phyloP scores from a whole-genome alignment of 2,329 filamentous ascomycete species.

The Podosphaera leucotricha region DNA sequence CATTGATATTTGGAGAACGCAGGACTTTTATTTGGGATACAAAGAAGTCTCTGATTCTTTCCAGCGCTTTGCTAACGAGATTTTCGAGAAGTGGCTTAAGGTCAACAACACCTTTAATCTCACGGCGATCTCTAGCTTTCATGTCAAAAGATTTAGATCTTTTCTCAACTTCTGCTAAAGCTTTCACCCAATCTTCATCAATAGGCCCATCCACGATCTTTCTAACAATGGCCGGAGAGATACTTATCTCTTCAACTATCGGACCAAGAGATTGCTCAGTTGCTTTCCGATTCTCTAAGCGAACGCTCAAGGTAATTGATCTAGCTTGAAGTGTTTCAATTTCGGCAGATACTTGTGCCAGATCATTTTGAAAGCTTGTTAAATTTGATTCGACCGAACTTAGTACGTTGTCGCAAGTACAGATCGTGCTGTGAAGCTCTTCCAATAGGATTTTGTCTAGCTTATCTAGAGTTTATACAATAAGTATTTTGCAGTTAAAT shows the following conservation, averaged over 20 bases:
- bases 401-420: slow-evolving; percentile 77
- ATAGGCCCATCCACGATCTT: slow-evolving; percentile 76
- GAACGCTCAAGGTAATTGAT: slow-evolving; percentile 59
- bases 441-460: slow-evolving; percentile 67
- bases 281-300: slow-evolving; percentile 68
- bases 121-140: slow-evolving; percentile 33
- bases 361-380: slow-evolving; percentile 77
- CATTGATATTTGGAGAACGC: slow-evolving; percentile 86
- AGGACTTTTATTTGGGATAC: slow-evolving; percentile 87
- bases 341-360: slow-evolving; percentile 77
- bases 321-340: slow-evolving; percentile 83
- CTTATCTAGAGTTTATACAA: slow-evolving; percentile 31
- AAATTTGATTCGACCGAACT: slow-evolving; percentile 84
- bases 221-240: slow-evolving; percentile 62
- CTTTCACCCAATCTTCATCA: slow-evolving; percentile 71
- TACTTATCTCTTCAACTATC: slow-evolving; percentile 73
- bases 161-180: slow-evolving; percentile 63
- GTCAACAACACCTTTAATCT: slow-evolving; percentile 59
- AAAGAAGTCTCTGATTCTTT: slow-evolving; percentile 82
- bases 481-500: background rate
- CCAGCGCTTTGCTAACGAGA: slow-evolving; percentile 70
- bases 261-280: slow-evolving; percentile 76
- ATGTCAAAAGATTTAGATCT: slow-evolving; percentile 49
- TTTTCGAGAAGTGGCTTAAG: slow-evolving; percentile 67
- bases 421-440: slow-evolving; percentile 72